These are phyloP conservation scores for Kandelia obovata DNA, from an alignment of 345 rosid species.

Conservation along the genomic window DNA sequence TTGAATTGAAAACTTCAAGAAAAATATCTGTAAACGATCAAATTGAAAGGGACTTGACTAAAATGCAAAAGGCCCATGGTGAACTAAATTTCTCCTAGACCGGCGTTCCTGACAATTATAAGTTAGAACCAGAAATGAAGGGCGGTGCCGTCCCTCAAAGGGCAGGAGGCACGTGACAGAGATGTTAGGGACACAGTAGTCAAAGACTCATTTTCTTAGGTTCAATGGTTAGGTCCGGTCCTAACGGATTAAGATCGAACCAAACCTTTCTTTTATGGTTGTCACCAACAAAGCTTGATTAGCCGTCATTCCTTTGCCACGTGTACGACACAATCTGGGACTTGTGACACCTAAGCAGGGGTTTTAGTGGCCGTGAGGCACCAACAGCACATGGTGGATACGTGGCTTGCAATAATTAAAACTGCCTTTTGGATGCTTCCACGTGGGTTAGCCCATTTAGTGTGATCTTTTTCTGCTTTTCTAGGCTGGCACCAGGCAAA, in stretches of 20 bases:
- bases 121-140: slow-evolving; percentile 3
- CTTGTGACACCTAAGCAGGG: slow-evolving; percentile 14
- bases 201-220: neutral
- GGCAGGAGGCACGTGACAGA: slow-evolving; percentile 39
- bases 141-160: slow-evolving; percentile 36
- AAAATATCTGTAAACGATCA: neutral
- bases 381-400: neutral
- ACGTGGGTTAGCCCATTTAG: neutral
- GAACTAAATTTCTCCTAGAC: neutral
- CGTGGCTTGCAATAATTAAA: neutral
- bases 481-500: slow-evolving; percentile 2
- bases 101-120: neutral
- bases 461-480: neutral
- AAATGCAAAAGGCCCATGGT: neutral
- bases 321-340: neutral
- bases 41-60: neutral
- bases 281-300: neutral
- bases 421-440: neutral
- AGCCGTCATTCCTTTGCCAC: slow-evolving; percentile 22
- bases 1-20: too few relatives aligned
- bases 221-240: neutral
- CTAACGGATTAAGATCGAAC: neutral
- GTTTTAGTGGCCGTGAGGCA: slow-evolving; percentile 13
- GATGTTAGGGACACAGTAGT: slow-evolving; percentile 15
- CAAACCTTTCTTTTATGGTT: neutral